Percentiles rank a stretch among this genome's conserved stretches.
Conservation (phyloP, 1,284 basidiomycete genomes). For the Schizopora paradoxa region DNA sequence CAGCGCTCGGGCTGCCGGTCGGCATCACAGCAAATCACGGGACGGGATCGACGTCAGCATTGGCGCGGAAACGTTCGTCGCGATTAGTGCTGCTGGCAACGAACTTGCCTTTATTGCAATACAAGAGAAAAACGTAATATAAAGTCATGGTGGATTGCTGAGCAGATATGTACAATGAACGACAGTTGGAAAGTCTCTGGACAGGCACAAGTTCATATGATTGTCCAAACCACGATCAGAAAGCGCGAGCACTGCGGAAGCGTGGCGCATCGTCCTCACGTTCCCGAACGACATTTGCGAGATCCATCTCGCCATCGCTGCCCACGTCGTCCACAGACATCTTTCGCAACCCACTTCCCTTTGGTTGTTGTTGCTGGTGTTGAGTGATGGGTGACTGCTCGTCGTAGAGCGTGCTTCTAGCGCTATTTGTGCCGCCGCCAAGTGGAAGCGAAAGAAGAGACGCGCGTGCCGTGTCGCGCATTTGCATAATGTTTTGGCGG, state of each 20-base stretch:
- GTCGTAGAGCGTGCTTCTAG: slow-evolving; percentile 47
- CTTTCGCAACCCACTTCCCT: slow-evolving; percentile 50
- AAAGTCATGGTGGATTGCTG: not conserved
- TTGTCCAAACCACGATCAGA: slow-evolving; percentile 1
- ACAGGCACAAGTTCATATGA: not conserved
- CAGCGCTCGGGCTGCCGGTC: too few relatives aligned
- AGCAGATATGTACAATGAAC: not conserved
- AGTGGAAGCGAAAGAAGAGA: slow-evolving; percentile 51
- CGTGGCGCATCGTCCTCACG: slow-evolving; percentile 11
- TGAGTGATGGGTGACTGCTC: slow-evolving; percentile 46
- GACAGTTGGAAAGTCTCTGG: not conserved
- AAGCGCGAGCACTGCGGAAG: slow-evolving; percentile 18
- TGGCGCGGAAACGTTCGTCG: too few relatives aligned
- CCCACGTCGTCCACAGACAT: slow-evolving; percentile 29
- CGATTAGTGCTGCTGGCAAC: too few relatives aligned
- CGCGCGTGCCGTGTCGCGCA: slow-evolving; percentile 65
- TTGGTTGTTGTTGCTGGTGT: slow-evolving; percentile 34
- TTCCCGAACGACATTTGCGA: slow-evolving; percentile 39
- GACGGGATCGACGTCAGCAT: too few relatives aligned
- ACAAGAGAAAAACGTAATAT: too few relatives aligned
- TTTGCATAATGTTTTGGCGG: slow-evolving; percentile 71
- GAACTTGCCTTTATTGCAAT: too few relatives aligned
- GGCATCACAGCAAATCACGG: too few relatives aligned
- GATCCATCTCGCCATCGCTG: slow-evolving; percentile 41
- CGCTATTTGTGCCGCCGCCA: slow-evolving; percentile 31